Base-by-base conservation (phyloP, 148 eudicot genomes). In the Camellia sinensis region DNA sequence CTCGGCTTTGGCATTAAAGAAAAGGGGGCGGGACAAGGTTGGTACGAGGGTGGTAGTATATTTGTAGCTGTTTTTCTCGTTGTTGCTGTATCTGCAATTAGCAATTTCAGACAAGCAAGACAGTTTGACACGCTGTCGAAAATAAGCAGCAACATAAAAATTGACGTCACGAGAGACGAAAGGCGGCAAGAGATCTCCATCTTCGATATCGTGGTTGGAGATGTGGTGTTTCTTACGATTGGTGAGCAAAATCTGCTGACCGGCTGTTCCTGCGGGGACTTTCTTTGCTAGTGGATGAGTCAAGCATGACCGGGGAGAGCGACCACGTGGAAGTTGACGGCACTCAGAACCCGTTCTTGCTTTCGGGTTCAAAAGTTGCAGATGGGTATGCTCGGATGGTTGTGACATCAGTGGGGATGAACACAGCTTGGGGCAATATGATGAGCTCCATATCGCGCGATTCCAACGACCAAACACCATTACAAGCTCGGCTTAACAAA, bases 21-120 rank as follows among this genome's bases (percentile, higher is more conserved):
- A 67, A 81, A 94, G 53, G 98, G 98, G 1, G 17, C 66, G 0
- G 40, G 85, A 79, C 93, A 94, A 81, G 98, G 98, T 12, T 94
- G 98, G 98, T 94, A 94, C 40, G 98, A 94, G 68, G 98, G 98
- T 4, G 94, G 98, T 50, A 94, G 97, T 77, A 94, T 94, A 71
- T 85, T 91, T 71, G 70, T 92, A 3, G 98, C 97, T 0, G 92
- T 94, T 12, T 88, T 89, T 63, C 87, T 92, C 1, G 98, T 94
- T 41, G 87, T 94, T 7, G 75, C 85, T 62, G 94, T 94, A 11
- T 87, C 98, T 19, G 93, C 94, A 19, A 67, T 85, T 3, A 92
- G 98, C 64, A 92, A 94, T 86, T 83, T 92, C 79, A 86, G 89
- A 80, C 98, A 94, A 80, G 94, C 91, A 63, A 82, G 88, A 73